phyloP scores from a whole-genome alignment of 495 filamentous ascomycete species.

The Aspergillus ellipticus region DNA sequence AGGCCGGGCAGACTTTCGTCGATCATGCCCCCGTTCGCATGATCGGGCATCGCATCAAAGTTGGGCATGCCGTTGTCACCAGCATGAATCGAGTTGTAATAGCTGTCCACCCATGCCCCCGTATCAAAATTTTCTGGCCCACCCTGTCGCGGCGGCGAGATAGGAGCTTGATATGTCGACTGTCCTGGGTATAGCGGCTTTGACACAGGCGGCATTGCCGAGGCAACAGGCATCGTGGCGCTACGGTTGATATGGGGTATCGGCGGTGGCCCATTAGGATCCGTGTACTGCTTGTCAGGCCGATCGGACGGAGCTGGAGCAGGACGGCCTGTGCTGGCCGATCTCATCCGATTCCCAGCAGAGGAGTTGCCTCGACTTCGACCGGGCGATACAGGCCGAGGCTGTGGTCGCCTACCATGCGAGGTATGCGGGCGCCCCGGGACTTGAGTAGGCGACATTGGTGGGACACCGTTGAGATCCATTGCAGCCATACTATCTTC shows the following conservation, averaged over 20 bases:
- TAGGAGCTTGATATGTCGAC: slow-evolving; percentile 29
- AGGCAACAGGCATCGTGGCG: slow-evolving; percentile 35
- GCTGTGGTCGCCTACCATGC: slow-evolving; percentile 23
- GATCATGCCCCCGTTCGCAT: slow-evolving; percentile 34
- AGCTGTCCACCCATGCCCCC: slow-evolving; percentile 39
- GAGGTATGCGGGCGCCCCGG: slow-evolving; percentile 40
- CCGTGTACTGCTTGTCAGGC: slow-evolving; percentile 26
- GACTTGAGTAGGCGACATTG: slow-evolving; percentile 13
- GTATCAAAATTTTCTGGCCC: slow-evolving; percentile 14
- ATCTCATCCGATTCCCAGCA: slow-evolving; percentile 20
- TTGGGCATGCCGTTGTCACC: slow-evolving; percentile 63
- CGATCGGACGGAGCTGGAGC: slow-evolving; percentile 14
- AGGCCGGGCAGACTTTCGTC: slow-evolving; percentile 52
- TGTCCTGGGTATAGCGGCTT: slow-evolving; percentile 33
- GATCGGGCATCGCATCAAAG: slow-evolving; percentile 61
- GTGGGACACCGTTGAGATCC: slow-evolving; percentile 47
- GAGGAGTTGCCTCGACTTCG: slow-evolving; percentile 23
- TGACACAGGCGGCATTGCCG: slow-evolving; percentile 13
- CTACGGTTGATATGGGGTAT: slow-evolving; percentile 32
- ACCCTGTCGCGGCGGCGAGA: slow-evolving; percentile 13
- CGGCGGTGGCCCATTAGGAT: slow-evolving; percentile 27
- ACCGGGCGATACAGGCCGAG: slow-evolving; percentile 23
- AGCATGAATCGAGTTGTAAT: slow-evolving; percentile 30
- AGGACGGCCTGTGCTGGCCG: slow-evolving; percentile 27
- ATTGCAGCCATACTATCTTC: slow-evolving; percentile 54